Evolutionary conservation across 768 basidiomycete species (phyloP), one percentile per base, ranked within the genome.

Genomic region (Suillus spraguei): DNA sequence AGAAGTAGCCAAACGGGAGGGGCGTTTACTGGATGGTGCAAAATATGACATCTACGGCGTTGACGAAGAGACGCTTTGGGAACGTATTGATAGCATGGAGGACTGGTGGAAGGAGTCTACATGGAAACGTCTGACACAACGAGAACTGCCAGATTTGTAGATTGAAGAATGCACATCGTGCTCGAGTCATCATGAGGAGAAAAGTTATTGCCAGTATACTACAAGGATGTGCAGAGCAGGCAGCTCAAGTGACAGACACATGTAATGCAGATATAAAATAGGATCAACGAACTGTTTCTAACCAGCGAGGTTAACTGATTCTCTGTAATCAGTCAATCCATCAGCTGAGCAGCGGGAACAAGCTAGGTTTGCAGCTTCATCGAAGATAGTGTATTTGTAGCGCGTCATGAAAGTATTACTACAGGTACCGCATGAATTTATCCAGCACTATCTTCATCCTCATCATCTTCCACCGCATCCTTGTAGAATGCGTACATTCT

Each of bases 31-130:
- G 20, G 79, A 90, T 69, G 88, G 88, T 2, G 90, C 87, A 28
- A 91, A 87, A 71, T 96, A 96, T 72, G 91, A 91, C 69, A 90
- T 94, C 63, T 94, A 95, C 70, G 91, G 91, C 8, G 80, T 93
- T 2, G 88, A 91, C 62, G 95, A 96, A 73, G 93, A 95, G 71
- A 84, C 85, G 1, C 74, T 97, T 16, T 96, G 95, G 89, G 90
- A 90, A 46, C 82, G 88, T 49, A 88, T 97, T 41, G 85, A 90
- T 66, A 80, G 81, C 59, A 91, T 94, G 89, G 87, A 90, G 22
- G 92, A 94, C 46, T 94, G 92, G 93, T 96, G 95, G 94, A 93
- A 87, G 71, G 92, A 95, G 70, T 91, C 87, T 65, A 96, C 94
- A 58, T 97, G 94, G 93, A 86, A 81, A 44, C 80, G 94, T 64